Conservation (phyloP, 1,284 basidiomycete species). For the Grifola frondosa region DNA sequence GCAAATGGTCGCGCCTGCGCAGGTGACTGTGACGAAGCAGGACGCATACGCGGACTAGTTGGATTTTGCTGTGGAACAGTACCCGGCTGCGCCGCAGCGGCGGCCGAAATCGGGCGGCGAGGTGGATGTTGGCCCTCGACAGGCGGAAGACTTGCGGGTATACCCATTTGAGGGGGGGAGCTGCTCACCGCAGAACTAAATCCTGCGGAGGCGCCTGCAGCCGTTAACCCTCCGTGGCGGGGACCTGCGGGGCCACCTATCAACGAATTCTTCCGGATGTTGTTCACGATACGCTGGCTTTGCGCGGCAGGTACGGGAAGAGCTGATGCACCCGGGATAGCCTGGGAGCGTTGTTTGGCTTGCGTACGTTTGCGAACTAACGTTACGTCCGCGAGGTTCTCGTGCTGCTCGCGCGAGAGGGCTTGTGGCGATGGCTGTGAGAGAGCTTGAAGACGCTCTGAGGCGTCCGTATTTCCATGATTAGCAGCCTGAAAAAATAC, state of each 20-base stretch:
- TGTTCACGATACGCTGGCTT: slow-evolving; percentile 32
- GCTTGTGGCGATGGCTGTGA: slow-evolving; percentile 55
- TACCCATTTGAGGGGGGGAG: slow-evolving; percentile 13
- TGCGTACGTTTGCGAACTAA: slow-evolving; percentile 83
- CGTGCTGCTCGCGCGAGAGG: slow-evolving; percentile 79
- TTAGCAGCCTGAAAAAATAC: slow-evolving; percentile 56
- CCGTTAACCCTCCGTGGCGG: not conserved
- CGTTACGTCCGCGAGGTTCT: slow-evolving; percentile 74
- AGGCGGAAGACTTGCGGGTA: slow-evolving; percentile 15
- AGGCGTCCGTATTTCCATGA: slow-evolving; percentile 83
- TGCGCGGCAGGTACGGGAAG: slow-evolving; percentile 16
- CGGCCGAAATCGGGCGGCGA: not conserved
- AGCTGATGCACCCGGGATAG: slow-evolving; percentile 22
- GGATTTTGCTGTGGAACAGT: slow-evolving; percentile 3
- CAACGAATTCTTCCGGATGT: slow-evolving; percentile 34
- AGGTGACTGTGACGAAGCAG: not conserved
- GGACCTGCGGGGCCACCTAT: slow-evolving; percentile 4
- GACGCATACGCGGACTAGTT: slow-evolving; percentile 5
- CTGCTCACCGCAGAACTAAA: slow-evolving; percentile 5
- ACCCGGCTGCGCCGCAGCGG: too few species aligned
- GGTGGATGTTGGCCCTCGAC: slow-evolving; percentile 5
- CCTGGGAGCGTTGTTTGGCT: slow-evolving; percentile 72
- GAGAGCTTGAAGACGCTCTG: slow-evolving; percentile 71
- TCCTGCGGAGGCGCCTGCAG: not conserved
- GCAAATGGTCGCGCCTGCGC: slow-evolving; percentile 21